Evolutionary conservation across 176 grass and related monocot genomes (phyloP), one percentile per base, ranked within the genome.

Genomic region (Echinochloa phyllopogon): DNA sequence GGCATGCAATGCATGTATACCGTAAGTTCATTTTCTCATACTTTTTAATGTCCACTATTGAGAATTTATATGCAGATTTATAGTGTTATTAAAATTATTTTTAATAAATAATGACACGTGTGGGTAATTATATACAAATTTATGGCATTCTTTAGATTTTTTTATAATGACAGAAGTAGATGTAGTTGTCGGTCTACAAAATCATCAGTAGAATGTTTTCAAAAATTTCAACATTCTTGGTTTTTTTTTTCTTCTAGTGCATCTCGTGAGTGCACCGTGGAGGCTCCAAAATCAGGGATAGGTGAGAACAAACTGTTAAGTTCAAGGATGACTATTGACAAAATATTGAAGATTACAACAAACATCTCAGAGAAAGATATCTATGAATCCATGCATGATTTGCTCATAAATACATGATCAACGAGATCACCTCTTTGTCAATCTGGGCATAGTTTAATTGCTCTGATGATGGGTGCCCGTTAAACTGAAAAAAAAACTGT

Each of bases 371-470:
- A 69, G 43, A 64, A 72, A 61, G 33, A 53, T 20, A 84, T 68
- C 75, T 84, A 21, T 39, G 78, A 87, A 72, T 81, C 37, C 69
- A 69, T 53, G 75, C 81, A 76, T 75, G 83, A 80, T 84, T 76
- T 67, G 17, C 80, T 87, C 75, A 69, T 91, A 91, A 87, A 84
- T 87, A 87, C 85, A 87, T 70, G 18, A 76, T 62, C 67, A 87
- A 69, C 80, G 83, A 57, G 41, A 74, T 29, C 51, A 18, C 85
- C 69, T 75, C 36, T 80, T 44, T 78, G 59, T 84, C 20, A 21
- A 84, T 78, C 68, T 79, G 80, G 60, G 68, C 36, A 69, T 15
- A 58, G 50, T 75, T 78, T 90, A 84, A 12, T 62, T 84, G 80
- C 69, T 69, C 69, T 62, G 69, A 78, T 49, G 75, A 75, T 61